A percentile compares a stretch with the other conserved stretches of the same genome.
phyloP scores from a whole-genome alignment of 73 alveolate species.

The Paramecium sexaurelia region DNA sequence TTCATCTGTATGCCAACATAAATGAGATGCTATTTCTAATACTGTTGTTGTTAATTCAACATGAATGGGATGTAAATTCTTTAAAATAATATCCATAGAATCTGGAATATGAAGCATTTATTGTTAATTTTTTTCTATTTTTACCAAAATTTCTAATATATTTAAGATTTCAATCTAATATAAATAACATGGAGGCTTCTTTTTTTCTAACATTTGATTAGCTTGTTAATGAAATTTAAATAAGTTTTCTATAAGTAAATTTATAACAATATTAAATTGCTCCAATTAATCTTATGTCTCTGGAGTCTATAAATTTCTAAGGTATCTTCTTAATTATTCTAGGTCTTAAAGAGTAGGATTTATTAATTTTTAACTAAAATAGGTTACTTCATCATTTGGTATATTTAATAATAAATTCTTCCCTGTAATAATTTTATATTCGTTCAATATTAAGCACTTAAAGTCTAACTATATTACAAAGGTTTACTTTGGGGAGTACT shows the following conservation, averaged over 20 bases:
- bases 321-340: slow-evolving; percentile 8
- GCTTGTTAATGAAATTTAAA: not conserved
- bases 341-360: not conserved
- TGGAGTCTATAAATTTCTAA: not conserved
- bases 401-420: not conserved
- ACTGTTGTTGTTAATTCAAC: slow-evolving; percentile 12
- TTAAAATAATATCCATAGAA: not conserved
- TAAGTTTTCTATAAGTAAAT: not conserved
- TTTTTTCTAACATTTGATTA: not conserved
- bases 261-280: not conserved
- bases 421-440: not conserved
- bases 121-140: not conserved
- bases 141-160: not conserved
- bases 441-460: not conserved
- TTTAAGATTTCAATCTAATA: not conserved
- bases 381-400: not conserved
- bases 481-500: not conserved
- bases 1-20: slow-evolving; percentile 12
- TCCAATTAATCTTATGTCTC: not conserved
- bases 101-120: not conserved
- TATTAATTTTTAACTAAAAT: not conserved
- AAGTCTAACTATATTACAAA: not conserved
- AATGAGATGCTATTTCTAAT: slow-evolving; percentile 12
- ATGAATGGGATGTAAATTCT: slow-evolving; percentile 15
- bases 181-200: not conserved